phyloP scores from a whole-genome alignment of 768 basidiomycete genomes.

The Multifurca ochricompacta region DNA sequence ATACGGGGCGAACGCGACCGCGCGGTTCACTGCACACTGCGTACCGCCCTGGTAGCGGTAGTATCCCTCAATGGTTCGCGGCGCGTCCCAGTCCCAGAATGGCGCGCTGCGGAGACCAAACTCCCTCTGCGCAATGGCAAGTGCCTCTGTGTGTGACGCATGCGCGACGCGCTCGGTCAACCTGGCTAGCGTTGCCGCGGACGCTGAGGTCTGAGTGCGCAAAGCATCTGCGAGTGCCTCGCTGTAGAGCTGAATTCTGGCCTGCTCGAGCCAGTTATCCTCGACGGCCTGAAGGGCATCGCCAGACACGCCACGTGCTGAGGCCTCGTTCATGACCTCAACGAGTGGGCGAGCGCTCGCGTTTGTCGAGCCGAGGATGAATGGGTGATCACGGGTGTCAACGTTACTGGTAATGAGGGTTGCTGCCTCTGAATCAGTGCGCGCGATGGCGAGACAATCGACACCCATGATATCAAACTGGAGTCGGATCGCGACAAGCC shows the following conservation, averaged over 20 bases:
- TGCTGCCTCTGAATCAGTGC: slow-evolving; percentile 96
- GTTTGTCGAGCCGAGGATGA: slow-evolving; percentile 92
- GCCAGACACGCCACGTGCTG: slow-evolving; percentile 71
- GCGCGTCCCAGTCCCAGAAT: slow-evolving; percentile 93
- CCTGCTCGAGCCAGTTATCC: slow-evolving; percentile 75
- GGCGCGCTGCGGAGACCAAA: slow-evolving; percentile 69
- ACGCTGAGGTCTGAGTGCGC: slow-evolving; percentile 45
- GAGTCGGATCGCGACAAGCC: slow-evolving; percentile 91
- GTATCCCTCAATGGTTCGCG: slow-evolving; percentile 91
- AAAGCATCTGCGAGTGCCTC: slow-evolving; percentile 62
- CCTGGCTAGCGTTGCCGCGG: slow-evolving; percentile 41
- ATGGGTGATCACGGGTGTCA: slow-evolving; percentile 94
- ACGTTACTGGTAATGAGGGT: slow-evolving; percentile 96
- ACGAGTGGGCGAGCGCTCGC: slow-evolving; percentile 61
- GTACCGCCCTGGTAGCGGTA: slow-evolving; percentile 98
- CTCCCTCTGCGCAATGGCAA: slow-evolving; percentile 68
- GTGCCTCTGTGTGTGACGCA: slow-evolving; percentile 60
- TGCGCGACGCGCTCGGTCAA: slow-evolving; percentile 60
- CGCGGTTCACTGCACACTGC: slow-evolving; percentile 86
- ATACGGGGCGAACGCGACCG: slow-evolving; percentile 89
- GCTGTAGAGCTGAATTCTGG: slow-evolving; percentile 75
- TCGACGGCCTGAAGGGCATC: slow-evolving; percentile 80
- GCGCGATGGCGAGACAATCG: slow-evolving; percentile 84
- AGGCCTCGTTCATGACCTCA: slow-evolving; percentile 76
- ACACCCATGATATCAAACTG: slow-evolving; percentile 99